Conservation (phyloP, 108 stramenopile genomes). For the Fragilaria crotonensis region DNA sequence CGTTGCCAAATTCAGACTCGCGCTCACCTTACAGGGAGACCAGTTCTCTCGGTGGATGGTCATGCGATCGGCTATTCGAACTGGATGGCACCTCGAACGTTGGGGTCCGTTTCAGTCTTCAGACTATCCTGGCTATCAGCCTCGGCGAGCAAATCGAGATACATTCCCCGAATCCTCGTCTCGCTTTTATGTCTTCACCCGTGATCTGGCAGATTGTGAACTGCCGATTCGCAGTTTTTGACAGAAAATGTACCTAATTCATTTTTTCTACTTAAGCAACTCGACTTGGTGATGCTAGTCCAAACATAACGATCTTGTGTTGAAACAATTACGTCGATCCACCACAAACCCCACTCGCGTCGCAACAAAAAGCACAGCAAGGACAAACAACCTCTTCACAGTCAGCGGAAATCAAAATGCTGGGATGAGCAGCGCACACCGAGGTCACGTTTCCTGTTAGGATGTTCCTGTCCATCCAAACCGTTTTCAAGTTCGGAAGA, state of each 20-base stretch:
- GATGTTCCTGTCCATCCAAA: not conserved
- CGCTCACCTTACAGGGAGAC: conserved; percentile 9
- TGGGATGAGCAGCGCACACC: not conserved
- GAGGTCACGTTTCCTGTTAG: not conserved
- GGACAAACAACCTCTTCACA: not conserved
- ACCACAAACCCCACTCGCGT: too few species aligned
- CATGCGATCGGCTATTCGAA: conserved; percentile 6
- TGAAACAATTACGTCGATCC: too few species aligned
- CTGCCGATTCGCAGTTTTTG: too few species aligned
- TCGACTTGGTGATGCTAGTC: too few species aligned
- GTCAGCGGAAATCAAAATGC: not conserved
- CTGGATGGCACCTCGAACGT: conserved; percentile 11
- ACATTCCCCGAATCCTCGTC: not conserved
- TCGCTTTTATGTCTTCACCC: conserved; percentile 18
- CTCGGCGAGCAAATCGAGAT: conserved; percentile 4
- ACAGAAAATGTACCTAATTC: too few species aligned
- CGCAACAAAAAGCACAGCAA: not conserved
- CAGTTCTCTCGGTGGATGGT: conserved; percentile 15
- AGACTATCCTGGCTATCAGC: conserved; percentile 7
- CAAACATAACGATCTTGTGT: too few species aligned
- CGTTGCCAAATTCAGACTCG: conserved; percentile 1
- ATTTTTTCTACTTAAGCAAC: too few species aligned
- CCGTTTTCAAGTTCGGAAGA: not conserved
- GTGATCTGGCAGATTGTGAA: not conserved
- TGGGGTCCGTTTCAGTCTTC: conserved; percentile 2